phyloP scores from a whole-genome alignment of 2,329 filamentous ascomycete genomes.

The Aspergillus arachidicola region DNA sequence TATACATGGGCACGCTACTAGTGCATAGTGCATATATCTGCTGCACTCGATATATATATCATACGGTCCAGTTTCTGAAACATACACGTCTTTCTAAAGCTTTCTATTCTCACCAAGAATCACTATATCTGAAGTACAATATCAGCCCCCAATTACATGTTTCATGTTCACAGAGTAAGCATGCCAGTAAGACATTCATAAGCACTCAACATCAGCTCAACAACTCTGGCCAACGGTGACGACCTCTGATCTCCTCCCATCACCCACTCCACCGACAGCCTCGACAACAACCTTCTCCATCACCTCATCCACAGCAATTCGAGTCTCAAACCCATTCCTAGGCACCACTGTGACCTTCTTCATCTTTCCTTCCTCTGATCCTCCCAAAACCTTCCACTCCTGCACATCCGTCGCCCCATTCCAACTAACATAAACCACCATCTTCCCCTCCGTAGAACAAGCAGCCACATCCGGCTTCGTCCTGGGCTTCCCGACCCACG shows the following conservation, averaged over 20 bases:
- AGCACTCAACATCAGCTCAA: constrained; percentile 1
- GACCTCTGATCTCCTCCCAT: constrained; percentile 19
- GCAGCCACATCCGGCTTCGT: constrained; percentile 22
- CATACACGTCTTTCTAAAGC: background rate
- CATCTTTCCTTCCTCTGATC: background rate
- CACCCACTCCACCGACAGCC: constrained; percentile 22
- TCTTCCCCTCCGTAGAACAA: constrained; percentile 16
- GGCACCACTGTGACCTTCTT: background rate
- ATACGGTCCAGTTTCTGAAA: background rate
- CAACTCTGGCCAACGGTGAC: constrained; percentile 19
- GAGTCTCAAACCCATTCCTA: constrained; percentile 15
- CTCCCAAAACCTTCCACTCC: constrained; percentile 19
- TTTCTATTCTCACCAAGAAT: background rate
- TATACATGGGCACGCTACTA: too few species aligned
- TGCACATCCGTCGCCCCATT: constrained; percentile 40
- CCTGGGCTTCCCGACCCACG: constrained; percentile 23
- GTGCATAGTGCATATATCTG: too few species aligned
- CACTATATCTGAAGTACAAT: too few species aligned
- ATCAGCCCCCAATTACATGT: background rate
- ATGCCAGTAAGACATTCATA: background rate
- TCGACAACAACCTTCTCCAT: constrained; percentile 18
- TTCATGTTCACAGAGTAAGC: background rate
- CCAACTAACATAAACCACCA: constrained; percentile 41
- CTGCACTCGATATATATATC: too few species aligned
- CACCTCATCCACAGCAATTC: background rate